phyloP scores from a whole-genome alignment of 1,284 basidiomycete species.

The Leccinum subrobustum region DNA sequence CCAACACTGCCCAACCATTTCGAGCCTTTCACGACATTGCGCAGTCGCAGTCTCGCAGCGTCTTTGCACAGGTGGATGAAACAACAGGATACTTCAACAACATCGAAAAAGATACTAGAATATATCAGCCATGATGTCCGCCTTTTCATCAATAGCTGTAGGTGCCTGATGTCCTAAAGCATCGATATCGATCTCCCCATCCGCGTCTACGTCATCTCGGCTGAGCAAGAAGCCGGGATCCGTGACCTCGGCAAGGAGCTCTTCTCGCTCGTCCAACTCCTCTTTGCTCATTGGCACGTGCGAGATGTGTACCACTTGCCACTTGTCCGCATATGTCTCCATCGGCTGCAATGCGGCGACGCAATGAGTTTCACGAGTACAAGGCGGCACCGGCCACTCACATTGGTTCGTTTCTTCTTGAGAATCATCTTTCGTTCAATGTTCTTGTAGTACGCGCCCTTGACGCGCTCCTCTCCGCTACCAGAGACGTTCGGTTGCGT shows the following conservation, averaged over 20 bases:
- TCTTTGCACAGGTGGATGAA: neutral
- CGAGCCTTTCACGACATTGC: neutral
- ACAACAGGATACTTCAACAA: neutral
- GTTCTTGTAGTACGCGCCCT: conserved; percentile 85
- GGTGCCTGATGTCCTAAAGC: conserved; percentile 46
- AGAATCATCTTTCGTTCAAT: conserved; percentile 83
- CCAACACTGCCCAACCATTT: neutral
- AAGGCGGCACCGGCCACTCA: conserved; percentile 36
- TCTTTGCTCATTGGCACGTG: conserved; percentile 52
- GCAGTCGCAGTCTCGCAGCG: neutral
- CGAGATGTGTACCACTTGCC: conserved; percentile 71
- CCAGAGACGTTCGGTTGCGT: conserved; percentile 20
- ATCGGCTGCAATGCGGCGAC: conserved; percentile 39
- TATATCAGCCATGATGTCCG: conserved; percentile 33
- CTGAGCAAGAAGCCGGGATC: conserved; percentile 50
- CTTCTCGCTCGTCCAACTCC: conserved; percentile 51
- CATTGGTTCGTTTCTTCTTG: conserved; percentile 82
- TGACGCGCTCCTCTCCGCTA: conserved; percentile 36
- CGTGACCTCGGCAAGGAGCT: conserved; percentile 50
- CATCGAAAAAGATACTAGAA: conserved; percentile 15
- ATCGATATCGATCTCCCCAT: conserved; percentile 42
- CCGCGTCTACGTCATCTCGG: conserved; percentile 42
- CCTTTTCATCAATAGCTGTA: conserved; percentile 38
- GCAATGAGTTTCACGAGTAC: conserved; percentile 1
- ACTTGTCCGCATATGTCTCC: conserved; percentile 73